These are phyloP conservation scores for Saitozyma podzolica DNA, from an alignment of 768 basidiomycete species.

Conservation along the genomic window DNA sequence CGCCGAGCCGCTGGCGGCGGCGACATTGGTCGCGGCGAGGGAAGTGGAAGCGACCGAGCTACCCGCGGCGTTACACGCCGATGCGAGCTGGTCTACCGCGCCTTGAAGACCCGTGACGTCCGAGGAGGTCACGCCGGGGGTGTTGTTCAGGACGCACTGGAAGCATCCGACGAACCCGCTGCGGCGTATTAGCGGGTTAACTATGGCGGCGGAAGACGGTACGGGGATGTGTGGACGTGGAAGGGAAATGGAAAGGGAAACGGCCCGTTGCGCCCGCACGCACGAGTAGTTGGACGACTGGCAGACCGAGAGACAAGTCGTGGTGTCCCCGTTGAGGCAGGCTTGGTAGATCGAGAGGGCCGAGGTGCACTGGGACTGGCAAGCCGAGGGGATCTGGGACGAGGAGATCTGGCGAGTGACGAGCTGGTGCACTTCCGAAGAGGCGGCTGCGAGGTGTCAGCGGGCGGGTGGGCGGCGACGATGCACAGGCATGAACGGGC, in stretches of 20 bases:
- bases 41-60: slow-evolving; percentile 10
- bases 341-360: slow-evolving; percentile 33
- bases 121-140: slow-evolving; percentile 14
- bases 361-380: slow-evolving; percentile 19
- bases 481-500: too few relatives aligned
- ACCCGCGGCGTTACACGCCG: slow-evolving; percentile 18
- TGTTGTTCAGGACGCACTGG: slow-evolving; percentile 25
- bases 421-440: slow-evolving; percentile 13
- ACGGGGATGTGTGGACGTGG: neutral
- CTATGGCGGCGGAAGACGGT: neutral
- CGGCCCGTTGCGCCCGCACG: too few relatives aligned
- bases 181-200: neutral
- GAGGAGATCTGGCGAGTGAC: slow-evolving; percentile 21
- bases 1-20: neutral
- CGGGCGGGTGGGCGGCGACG: too few relatives aligned
- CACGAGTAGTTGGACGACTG: slow-evolving; percentile 12
- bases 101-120: slow-evolving; percentile 13
- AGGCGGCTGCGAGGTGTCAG: slow-evolving; percentile 6
- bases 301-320: slow-evolving; percentile 30
- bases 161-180: slow-evolving; percentile 25
- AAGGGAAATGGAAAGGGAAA: slow-evolving; percentile 1
- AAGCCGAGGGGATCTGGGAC: slow-evolving; percentile 20
- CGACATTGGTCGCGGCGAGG: slow-evolving; percentile 1
- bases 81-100: slow-evolving; percentile 17
- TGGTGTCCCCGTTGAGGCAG: slow-evolving; percentile 17